Percentiles rank a stretch among this genome's conserved stretches.
These are phyloP conservation scores for Pythium chondricola DNA, from an alignment of 352 stramenopile species.

Conservation along the genomic window DNA sequence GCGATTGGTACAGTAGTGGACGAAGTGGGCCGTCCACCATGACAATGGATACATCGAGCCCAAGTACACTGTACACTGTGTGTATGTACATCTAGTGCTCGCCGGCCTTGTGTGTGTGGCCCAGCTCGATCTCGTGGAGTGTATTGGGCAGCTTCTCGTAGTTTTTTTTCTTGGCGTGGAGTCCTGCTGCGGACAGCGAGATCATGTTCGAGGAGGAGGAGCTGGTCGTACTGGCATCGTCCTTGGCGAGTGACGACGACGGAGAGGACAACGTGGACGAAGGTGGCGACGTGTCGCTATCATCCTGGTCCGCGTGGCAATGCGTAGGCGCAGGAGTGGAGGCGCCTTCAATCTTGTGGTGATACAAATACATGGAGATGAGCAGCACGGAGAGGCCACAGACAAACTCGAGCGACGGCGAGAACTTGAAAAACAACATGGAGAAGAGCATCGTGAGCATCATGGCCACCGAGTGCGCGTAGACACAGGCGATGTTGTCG, in stretches of 20 bases:
- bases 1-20: neutral
- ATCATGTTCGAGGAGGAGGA: slow-evolving; percentile 8
- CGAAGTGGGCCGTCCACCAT: too few relatives aligned
- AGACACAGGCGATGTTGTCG: slow-evolving; percentile 88
- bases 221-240: slow-evolving; percentile 2
- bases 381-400: slow-evolving; percentile 73
- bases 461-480: slow-evolving; percentile 82
- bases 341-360: slow-evolving; percentile 46
- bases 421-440: slow-evolving; percentile 83
- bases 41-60: neutral
- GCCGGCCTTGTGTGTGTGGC: neutral
- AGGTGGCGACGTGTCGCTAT: neutral
- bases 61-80: neutral
- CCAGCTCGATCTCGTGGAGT: slow-evolving; percentile 23
- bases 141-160: slow-evolving; percentile 43
- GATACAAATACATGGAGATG: slow-evolving; percentile 88
- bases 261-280: slow-evolving; percentile 15
- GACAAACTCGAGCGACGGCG: slow-evolving; percentile 75
- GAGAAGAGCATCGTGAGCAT: slow-evolving; percentile 87
- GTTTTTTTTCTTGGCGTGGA: slow-evolving; percentile 52
- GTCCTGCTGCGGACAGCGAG: slow-evolving; percentile 12
- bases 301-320: slow-evolving; percentile 1
- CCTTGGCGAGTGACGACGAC: slow-evolving; percentile 6
- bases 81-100: neutral
- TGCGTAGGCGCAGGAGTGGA: neutral